Evolutionary conservation across 2,329 filamentous ascomycete species (phyloP), one percentile per base, ranked within the genome.

Genomic region (Arachnopeziza araneosa): DNA sequence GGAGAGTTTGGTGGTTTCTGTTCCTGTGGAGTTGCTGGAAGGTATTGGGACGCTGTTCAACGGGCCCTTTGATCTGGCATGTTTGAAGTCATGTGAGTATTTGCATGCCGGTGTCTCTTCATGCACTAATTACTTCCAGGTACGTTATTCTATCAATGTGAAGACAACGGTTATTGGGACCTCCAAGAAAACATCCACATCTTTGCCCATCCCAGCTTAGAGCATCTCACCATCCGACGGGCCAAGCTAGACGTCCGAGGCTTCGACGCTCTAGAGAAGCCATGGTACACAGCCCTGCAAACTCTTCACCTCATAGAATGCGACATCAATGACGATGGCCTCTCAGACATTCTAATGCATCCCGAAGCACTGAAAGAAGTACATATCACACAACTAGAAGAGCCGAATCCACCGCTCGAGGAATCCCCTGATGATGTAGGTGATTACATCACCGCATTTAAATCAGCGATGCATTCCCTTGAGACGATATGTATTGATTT

Each of bases 131-230:
- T 44, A 44, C 10, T 19, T 44, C 17, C 17, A 67, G 65, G 65
- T 49, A 62, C 73, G 1, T 69, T 81, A 36, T 80, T 76, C 68
- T 81, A 80, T 64, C 77, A 80, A 65, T 72, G 71, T 62, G 72
- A 74, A 17, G 72, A 76, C 56, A 72, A 76, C 55, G 70, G 71
- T 10, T 81, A 80, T 67, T 81, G 79, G 79, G 78, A 81, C 64
- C 72, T 81, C 49, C 78, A 76, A 60, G 78, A 79, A 61, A 81
- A 80, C 64, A 80, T 81, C 53, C 77, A 81, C 69, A 79, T 81
- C 55, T 81, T 81, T 60, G 72, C 76, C 2, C 79, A 81, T 54
- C 79, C 79, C 0, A 78, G 78, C 0, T 74, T 81, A 22, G 78
- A 80, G 65, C 74, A 70, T 5, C 74, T 81, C 2, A 73, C 74